Evolutionary conservation across 306 rosid species (phyloP).

Genomic region (Prunus mume): DNA sequence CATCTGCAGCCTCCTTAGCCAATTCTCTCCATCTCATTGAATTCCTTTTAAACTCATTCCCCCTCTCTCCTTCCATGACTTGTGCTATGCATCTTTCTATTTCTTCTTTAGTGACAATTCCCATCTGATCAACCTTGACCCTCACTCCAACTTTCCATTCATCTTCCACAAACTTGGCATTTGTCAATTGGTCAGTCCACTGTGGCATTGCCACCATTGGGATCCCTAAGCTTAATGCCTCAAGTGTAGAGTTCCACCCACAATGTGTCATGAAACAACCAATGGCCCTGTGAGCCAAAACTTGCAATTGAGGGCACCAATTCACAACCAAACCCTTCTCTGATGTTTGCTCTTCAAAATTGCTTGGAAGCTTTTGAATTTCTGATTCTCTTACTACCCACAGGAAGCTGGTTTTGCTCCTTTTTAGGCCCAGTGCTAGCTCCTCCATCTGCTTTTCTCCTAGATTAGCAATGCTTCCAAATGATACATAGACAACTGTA

Average conservation of each 20-base stretch:
- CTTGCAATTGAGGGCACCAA: constrained; percentile 27
- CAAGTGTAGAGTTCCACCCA: constrained; percentile 35
- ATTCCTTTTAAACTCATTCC: not conserved
- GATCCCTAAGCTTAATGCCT: constrained; percentile 24
- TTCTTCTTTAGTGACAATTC: constrained; percentile 6
- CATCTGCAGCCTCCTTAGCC: constrained; percentile 8
- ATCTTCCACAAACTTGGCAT: constrained; percentile 25
- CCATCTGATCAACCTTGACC: constrained; percentile 20
- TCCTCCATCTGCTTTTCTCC: constrained; percentile 17
- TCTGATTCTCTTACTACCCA: constrained; percentile 28
- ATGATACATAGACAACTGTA: constrained; percentile 22
- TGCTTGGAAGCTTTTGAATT: constrained; percentile 8
- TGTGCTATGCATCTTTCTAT: constrained; percentile 5
- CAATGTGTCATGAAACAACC: constrained; percentile 37
- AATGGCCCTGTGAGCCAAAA: constrained; percentile 21
- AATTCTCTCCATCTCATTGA: constrained; percentile 11
- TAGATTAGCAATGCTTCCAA: constrained; percentile 18
- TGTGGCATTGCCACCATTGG: constrained; percentile 27
- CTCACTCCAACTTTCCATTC: constrained; percentile 28
- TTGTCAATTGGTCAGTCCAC: constrained; percentile 35
- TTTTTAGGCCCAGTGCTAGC: constrained; percentile 6
- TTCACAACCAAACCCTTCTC: constrained; percentile 28
- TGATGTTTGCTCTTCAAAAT: constrained; percentile 8
- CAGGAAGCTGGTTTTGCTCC: constrained; percentile 2
- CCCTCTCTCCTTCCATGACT: constrained; percentile 20